Evolutionary conservation across 1,139 yeast species (phyloP).

Genomic region (Suzukiozyma palmioleophila): DNA sequence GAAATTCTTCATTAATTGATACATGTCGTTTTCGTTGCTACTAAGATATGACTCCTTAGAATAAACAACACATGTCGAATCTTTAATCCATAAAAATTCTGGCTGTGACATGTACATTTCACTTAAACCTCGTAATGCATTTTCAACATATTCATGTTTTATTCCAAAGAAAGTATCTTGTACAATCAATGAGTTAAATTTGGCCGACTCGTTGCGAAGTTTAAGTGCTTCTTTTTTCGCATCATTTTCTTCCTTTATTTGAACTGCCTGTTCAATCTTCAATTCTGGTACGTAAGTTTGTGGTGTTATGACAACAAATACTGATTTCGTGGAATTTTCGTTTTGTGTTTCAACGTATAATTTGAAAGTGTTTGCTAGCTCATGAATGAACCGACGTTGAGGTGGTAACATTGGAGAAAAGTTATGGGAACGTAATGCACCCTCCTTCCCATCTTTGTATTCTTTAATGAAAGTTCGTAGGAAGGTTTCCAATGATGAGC

Average conservation of each 20-base stretch:
- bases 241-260: constrained; percentile 27
- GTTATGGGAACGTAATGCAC: constrained; percentile 32
- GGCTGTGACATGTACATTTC: constrained; percentile 16
- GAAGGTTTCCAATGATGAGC: constrained; percentile 53
- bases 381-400: constrained; percentile 70
- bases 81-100: constrained; percentile 35
- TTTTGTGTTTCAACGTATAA: constrained; percentile 74
- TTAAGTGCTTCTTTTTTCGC: constrained; percentile 16
- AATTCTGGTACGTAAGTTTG: constrained; percentile 26
- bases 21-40: constrained; percentile 31
- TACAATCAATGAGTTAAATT: constrained; percentile 52
- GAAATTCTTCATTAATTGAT: constrained; percentile 27
- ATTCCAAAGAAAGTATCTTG: constrained; percentile 53
- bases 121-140: constrained; percentile 18
- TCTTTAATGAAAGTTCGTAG: constrained; percentile 46
- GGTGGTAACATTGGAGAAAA: constrained; percentile 71
- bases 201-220: constrained; percentile 12
- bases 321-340: constrained; percentile 73
- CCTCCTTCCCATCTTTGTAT: constrained; percentile 17
- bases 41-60: constrained; percentile 23
- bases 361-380: constrained; percentile 55
- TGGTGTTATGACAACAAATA: constrained; percentile 50
- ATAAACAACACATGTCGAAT: constrained; percentile 40
- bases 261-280: constrained; percentile 25
- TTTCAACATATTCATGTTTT: constrained; percentile 32